phyloP scores from a whole-genome alignment of 176 grass and related monocot genomes.

The Musa beccarii region DNA sequence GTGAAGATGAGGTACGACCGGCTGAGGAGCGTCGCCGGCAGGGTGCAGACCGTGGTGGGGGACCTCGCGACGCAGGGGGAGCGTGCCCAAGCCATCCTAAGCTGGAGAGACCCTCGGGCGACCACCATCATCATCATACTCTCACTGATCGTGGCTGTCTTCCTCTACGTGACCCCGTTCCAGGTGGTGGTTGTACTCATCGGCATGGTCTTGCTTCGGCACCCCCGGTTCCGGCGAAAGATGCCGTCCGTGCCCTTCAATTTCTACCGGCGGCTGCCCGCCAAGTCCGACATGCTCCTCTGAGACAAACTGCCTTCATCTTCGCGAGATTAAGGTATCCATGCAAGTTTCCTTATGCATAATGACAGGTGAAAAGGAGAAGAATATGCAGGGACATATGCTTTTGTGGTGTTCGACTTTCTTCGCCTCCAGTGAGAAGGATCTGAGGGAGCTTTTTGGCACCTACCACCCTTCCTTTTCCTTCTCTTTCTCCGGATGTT shows the following conservation, averaged over 20 bases:
- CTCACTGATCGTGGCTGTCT: conserved; percentile 18
- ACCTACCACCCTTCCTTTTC: too few relatives aligned
- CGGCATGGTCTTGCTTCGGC: conserved; percentile 50
- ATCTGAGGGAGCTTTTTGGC: too few relatives aligned
- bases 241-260: conserved; percentile 48
- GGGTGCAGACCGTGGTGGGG: conserved; percentile 54
- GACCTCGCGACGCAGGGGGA: conserved; percentile 69
- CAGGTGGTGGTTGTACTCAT: conserved; percentile 32
- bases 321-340: too few relatives aligned
- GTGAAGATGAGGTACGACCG: conserved; percentile 76
- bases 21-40: conserved; percentile 40
- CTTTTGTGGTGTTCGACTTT: not conserved
- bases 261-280: conserved; percentile 57
- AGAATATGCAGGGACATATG: too few relatives aligned
- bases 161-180: conserved; percentile 52
- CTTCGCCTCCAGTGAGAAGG: not conserved
- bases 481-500: not conserved
- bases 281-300: conserved; percentile 47
- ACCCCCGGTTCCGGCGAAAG: conserved; percentile 59
- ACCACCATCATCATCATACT: conserved; percentile 36
- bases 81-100: conserved; percentile 36
- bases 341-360: too few relatives aligned
- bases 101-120: conserved; percentile 51
- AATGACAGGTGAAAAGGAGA: too few relatives aligned
- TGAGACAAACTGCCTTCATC: not conserved